These are phyloP conservation scores for Bruguiera parviflora DNA, from an alignment of 345 rosid genomes.

Conservation along the genomic window DNA sequence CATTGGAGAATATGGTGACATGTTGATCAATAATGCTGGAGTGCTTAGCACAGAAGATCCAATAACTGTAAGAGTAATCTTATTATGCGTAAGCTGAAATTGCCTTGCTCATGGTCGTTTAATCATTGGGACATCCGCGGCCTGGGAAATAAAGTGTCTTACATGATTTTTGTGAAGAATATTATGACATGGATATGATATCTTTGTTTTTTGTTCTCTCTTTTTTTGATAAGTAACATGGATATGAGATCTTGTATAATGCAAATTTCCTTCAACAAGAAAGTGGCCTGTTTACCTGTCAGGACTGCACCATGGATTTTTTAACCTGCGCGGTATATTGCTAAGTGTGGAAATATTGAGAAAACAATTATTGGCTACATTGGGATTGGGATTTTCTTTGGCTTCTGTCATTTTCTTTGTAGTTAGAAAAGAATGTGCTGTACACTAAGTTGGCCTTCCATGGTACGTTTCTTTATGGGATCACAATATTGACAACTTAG, in stretches of 20 bases:
- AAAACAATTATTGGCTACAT: too few species aligned
- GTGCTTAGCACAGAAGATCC: constrained; percentile 88
- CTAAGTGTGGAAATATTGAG: too few species aligned
- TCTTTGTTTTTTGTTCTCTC: too few species aligned
- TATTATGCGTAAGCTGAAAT: constrained; percentile 13
- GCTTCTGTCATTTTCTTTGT: too few species aligned
- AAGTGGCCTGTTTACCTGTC: not conserved
- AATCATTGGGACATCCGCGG: not conserved
- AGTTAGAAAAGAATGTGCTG: too few species aligned
- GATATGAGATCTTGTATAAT: not conserved
- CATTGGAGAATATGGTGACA: constrained; percentile 97
- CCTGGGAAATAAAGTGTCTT: constrained; percentile 6
- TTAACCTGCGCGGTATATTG: too few species aligned
- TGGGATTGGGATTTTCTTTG: too few species aligned
- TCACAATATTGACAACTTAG: too few species aligned
- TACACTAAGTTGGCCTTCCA: too few species aligned
- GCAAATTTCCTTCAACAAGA: not conserved
- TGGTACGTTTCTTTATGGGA: too few species aligned
- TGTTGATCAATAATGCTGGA: constrained; percentile 84
- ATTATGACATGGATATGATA: too few species aligned
- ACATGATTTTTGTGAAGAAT: not conserved
- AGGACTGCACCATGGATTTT: not conserved
- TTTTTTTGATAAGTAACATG: not conserved
- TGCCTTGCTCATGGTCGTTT: constrained; percentile 9
- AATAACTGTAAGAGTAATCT: constrained; percentile 60